A percentile compares a stretch with the other conserved stretches of the same genome.
These are phyloP conservation scores for Ophiostoma sp. DNA, from an alignment of 2,329 filamentous ascomycete species.

Conservation along the genomic window DNA sequence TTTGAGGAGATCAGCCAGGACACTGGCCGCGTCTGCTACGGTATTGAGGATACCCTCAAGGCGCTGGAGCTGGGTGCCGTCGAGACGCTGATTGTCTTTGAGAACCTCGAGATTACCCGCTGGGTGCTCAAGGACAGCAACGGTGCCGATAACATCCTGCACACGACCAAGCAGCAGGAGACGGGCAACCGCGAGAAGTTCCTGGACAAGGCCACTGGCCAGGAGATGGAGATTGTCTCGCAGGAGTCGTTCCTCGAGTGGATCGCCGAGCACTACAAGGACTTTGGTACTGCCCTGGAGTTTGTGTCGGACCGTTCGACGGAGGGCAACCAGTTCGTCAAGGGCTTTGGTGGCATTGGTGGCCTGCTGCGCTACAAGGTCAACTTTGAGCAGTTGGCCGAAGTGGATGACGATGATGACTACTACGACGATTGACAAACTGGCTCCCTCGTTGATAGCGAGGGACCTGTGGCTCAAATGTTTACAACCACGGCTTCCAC, in stretches of 20 bases:
- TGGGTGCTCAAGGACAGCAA: constrained; percentile 82
- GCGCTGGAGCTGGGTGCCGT: constrained; percentile 93
- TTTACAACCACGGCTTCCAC: constrained; percentile 35
- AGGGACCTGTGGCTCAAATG: constrained; percentile 73
- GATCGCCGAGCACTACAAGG: constrained; percentile 98
- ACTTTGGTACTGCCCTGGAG: constrained; percentile 92
- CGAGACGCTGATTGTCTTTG: constrained; percentile 92
- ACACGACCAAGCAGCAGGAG: constrained; percentile 88
- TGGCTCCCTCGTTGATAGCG: constrained; percentile 82
- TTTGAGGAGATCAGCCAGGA: constrained; percentile 99
- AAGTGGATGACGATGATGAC: constrained; percentile 87
- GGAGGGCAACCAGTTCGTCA: constrained; percentile 99
- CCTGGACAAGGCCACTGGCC: constrained; percentile 91
- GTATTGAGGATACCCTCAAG: constrained; percentile 96
- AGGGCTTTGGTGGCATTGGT: constrained; percentile 98
- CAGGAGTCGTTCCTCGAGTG: constrained; percentile 97
- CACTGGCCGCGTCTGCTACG: constrained; percentile 94
- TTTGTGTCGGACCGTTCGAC: constrained; percentile 97
- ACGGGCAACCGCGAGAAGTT: constrained; percentile 73
- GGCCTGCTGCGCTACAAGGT: constrained; percentile 98
- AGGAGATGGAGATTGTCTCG: constrained; percentile 93
- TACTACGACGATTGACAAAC: constrained; percentile 92
- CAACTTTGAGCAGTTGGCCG: constrained; percentile 98
- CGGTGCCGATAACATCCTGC: constrained; percentile 71
- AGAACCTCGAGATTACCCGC: constrained; percentile 93